These are phyloP conservation scores for Daldinia concentrica DNA, from an alignment of 495 filamentous ascomycete genomes.

Conservation along the genomic window DNA sequence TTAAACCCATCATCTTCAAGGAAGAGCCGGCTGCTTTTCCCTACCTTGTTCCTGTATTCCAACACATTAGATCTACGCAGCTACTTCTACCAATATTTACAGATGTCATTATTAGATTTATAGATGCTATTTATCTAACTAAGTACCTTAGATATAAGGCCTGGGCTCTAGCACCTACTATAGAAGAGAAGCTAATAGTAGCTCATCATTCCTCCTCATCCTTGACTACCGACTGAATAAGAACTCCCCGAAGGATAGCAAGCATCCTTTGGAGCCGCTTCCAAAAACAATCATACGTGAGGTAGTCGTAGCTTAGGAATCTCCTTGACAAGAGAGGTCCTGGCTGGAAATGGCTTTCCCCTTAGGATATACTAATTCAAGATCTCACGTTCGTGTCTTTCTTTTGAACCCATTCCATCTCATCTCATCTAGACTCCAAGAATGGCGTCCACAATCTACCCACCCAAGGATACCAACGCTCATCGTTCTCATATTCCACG, in stretches of 20 bases:
- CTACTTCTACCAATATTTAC: not conserved
- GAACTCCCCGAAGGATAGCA: not conserved
- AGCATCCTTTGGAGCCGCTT: constrained; percentile 8
- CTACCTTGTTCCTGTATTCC: not conserved
- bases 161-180: not conserved
- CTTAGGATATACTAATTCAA: constrained; percentile 2
- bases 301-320: constrained; percentile 1
- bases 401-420: constrained; percentile 10
- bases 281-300: not conserved
- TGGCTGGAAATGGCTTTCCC: constrained; percentile 16
- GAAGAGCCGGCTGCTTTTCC: not conserved
- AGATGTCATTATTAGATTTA: no score
- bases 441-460: constrained; percentile 37
- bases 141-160: not conserved
- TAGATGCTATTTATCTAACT: not conserved
- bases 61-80: not conserved
- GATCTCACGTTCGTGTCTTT: not conserved
- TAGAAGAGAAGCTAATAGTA: not conserved
- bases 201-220: not conserved
- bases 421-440: constrained; percentile 11
- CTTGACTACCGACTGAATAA: not conserved
- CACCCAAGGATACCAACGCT: constrained; percentile 19
- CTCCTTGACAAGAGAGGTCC: not conserved
- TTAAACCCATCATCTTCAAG: not conserved
- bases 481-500: constrained; percentile 27